Conservation (phyloP, 2,329 filamentous ascomycete species). For the Sarocladium strictum region DNA sequence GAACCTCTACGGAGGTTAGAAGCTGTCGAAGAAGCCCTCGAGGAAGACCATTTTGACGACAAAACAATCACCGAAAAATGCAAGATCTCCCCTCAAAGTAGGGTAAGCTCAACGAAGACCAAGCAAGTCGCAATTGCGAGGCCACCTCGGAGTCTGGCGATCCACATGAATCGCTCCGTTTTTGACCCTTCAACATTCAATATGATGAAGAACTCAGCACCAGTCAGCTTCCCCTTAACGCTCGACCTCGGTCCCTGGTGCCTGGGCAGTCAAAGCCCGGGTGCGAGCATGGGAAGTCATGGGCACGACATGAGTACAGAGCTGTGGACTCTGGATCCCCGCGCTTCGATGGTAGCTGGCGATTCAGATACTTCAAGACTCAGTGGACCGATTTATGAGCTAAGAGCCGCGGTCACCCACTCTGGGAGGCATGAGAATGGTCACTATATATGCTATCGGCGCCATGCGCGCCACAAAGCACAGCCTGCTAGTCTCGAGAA, state of each 20-base stretch:
- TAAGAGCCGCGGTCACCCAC: constrained; percentile 82
- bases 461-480: constrained; percentile 41
- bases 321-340: constrained; percentile 65
- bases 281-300: constrained; percentile 8
- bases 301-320: constrained; percentile 39
- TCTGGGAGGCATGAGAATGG: constrained; percentile 90
- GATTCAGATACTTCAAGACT: constrained; percentile 43
- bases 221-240: constrained; percentile 66
- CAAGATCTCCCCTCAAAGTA: constrained; percentile 60
- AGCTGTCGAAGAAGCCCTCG: constrained; percentile 63
- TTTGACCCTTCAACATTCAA: constrained; percentile 79
- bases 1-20: constrained; percentile 51
- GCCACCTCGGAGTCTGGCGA: constrained; percentile 70
- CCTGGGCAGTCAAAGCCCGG: constrained; percentile 50
- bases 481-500: constrained; percentile 21
- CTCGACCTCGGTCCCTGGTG: constrained; percentile 84
- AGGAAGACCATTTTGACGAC: constrained; percentile 75
- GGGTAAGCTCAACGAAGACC: constrained; percentile 76
- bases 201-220: constrained; percentile 77
- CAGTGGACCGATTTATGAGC: constrained; percentile 60
- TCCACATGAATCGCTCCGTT: constrained; percentile 88
- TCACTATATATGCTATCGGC: constrained; percentile 85
- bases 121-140: constrained; percentile 82
- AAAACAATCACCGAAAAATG: constrained; percentile 57
- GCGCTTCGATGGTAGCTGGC: constrained; percentile 66